Evolutionary conservation across 2,329 filamentous ascomycete species (phyloP), one percentile per base, ranked within the genome.

Genomic region (Parasarocladium wereldwijsianum): DNA sequence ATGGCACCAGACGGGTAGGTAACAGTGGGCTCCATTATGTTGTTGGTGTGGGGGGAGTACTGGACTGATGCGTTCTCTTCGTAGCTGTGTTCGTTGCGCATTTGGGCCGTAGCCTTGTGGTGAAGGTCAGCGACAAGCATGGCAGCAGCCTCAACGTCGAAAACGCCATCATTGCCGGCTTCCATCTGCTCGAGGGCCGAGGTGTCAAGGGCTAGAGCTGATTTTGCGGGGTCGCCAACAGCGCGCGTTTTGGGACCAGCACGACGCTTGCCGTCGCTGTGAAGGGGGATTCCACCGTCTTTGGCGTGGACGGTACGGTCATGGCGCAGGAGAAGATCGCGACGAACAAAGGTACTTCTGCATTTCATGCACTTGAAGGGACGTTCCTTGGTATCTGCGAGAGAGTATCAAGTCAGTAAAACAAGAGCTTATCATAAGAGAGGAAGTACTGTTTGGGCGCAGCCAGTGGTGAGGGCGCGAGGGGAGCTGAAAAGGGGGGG

Each of bases 351-450:
- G 37, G 90, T 98, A 66, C 86, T 94, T 50, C 86, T 73, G 58
- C 90, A 98, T 63, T 98, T 98, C 64, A 84, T 70, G 60, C 90
- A 98, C 57, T 96, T 96, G 70, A 98, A 98, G 21, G 90, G 90
- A 39, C 90, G 78, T 59, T 96, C 90, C 61, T 98, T 98, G 40
- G 90, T 98, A 57, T 96, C 87, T 96, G 56, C 37, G 34, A 28
- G 22, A 21, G 34, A n/a, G n/a, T n/a, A n/a, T n/a, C n/a, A n/a
- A n/a, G n/a, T n/a, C n/a, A n/a, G n/a, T n/a, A n/a, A n/a, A n/a
- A n/a, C n/a, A n/a, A n/a, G n/a, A n/a, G n/a, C n/a, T n/a, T n/a
- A n/a, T n/a, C n/a, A n/a, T n/a, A n/a, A n/a, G n/a, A n/a, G n/a
- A n/a, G n/a, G n/a, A n/a, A n/a, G n/a, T n/a, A n/a, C n/a, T n/a